These are phyloP conservation scores for Castanospermum australe DNA, from an alignment of 306 rosid genomes.

Conservation along the genomic window DNA sequence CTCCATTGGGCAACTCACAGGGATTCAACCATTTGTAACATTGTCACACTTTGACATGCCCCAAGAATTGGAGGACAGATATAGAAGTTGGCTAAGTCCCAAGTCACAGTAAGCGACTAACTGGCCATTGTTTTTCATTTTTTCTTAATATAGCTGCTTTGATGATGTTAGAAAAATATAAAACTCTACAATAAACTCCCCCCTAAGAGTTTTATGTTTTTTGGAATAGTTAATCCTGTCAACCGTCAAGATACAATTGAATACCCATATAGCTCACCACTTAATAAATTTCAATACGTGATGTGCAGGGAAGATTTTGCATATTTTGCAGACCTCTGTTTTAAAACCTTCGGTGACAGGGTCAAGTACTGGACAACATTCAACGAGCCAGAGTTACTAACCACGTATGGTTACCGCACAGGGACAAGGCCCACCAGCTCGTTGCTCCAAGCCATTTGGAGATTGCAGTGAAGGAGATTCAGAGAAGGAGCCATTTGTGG, in stretches of 20 bases:
- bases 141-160: no score
- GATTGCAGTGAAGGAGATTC: constrained; percentile 54
- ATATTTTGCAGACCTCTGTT: constrained; percentile 23
- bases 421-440: constrained; percentile 19
- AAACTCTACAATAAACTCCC: no score
- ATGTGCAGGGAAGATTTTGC: constrained; percentile 42
- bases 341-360: constrained; percentile 43
- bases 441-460: constrained; percentile 42
- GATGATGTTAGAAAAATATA: no score
- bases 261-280: not conserved
- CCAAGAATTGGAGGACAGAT: constrained; percentile 34
- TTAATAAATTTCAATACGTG: not conserved
- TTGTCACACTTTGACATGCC: constrained; percentile 39
- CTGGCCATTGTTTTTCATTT: no score
- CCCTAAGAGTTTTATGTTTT: no score
- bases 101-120: constrained; percentile 31
- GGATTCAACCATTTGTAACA: constrained; percentile 47
- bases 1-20: constrained; percentile 20
- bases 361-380: constrained; percentile 47
- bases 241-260: no score
- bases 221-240: not conserved
- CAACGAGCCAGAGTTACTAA: constrained; percentile 39
- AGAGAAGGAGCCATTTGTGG: constrained; percentile 58
- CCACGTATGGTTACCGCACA: not conserved
- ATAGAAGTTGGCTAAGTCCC: constrained; percentile 45